These are phyloP conservation scores for Coniochaeta sp. DNA, from an alignment of 2,329 filamentous ascomycete genomes.

Conservation along the genomic window DNA sequence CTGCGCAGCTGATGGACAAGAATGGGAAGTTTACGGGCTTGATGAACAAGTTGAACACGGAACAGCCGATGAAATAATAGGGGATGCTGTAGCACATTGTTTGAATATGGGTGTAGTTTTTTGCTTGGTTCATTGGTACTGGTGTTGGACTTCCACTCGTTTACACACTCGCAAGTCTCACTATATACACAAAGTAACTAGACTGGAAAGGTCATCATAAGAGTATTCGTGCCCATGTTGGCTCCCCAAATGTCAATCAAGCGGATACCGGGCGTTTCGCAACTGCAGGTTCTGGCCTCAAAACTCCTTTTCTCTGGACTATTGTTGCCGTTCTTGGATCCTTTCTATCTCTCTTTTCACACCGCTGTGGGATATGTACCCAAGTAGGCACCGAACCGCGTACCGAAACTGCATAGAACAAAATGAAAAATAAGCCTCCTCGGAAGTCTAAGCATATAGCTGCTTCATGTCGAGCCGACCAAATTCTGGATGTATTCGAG, in stretches of 20 bases:
- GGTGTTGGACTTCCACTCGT: too few species aligned
- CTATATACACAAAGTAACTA: not conserved
- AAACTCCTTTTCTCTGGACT: not conserved
- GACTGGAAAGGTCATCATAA: not conserved
- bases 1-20: conserved; percentile 34
- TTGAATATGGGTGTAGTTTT: not conserved
- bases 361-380: not conserved
- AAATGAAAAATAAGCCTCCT: not conserved
- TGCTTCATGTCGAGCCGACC: not conserved
- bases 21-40: conserved; percentile 29
- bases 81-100: not conserved
- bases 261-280: not conserved
- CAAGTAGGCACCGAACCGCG: not conserved
- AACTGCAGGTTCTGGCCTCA: not conserved
- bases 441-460: not conserved
- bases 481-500: not conserved
- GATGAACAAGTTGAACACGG: conserved; percentile 9
- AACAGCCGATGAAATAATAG: conserved; percentile 5
- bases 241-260: not conserved
- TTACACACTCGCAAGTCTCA: not conserved
- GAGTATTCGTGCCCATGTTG: not conserved
- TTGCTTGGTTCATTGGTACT: not conserved
- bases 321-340: not conserved
- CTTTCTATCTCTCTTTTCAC: not conserved
- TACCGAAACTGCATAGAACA: not conserved